Evolutionary conservation across 2,329 filamentous ascomycete genomes (phyloP), one percentile per base, ranked within the genome.

Genomic region (Fusarium buxicola): DNA sequence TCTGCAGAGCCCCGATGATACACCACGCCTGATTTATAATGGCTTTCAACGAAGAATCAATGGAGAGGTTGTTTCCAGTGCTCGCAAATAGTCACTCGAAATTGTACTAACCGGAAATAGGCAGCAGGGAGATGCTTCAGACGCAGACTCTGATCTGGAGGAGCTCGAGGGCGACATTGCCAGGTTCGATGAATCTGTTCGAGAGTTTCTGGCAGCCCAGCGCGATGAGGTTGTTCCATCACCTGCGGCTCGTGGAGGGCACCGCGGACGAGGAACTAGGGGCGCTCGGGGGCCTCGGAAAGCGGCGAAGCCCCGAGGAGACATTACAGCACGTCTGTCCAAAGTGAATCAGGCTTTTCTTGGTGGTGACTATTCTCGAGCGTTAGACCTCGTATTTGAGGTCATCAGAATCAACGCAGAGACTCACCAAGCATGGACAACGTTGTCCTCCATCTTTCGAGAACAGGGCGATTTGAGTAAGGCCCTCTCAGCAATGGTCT

Each of bases 281-380:
- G 84, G 84, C 7, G 55, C 73, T 40, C 74, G 79, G 12, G 84
- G 84, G 7, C 84, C 83, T 24, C 79, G 84, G 15, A 86, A 88
- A 72, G 84, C 86, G 21, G 87, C 86, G 8, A 89, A 91, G 72
- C 89, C 88, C 13, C 86, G 88, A 39, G 86, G 84, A 35, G 88
- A 92, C 66, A 91, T 93, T 73, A 92, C 89, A 69, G 80, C 85
- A 35, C 81, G 89, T 36, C 81, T 93, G 44, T 83, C 84, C 41
- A 81, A 85, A 69, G 91, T 91, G 4, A 91, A 88, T 56, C 82
- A 88, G 58, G 86, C 87, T 5, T 93, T 89, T 70, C 81, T 92
- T 56, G 80, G 83, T 9, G 81, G 83, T 24, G 81, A 89, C 16
- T 87, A 89, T 61, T 81, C 85, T 6, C 78, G 82, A 35, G 88